phyloP scores from a whole-genome alignment of 805 yeast species.

The Candida ponderosae region DNA sequence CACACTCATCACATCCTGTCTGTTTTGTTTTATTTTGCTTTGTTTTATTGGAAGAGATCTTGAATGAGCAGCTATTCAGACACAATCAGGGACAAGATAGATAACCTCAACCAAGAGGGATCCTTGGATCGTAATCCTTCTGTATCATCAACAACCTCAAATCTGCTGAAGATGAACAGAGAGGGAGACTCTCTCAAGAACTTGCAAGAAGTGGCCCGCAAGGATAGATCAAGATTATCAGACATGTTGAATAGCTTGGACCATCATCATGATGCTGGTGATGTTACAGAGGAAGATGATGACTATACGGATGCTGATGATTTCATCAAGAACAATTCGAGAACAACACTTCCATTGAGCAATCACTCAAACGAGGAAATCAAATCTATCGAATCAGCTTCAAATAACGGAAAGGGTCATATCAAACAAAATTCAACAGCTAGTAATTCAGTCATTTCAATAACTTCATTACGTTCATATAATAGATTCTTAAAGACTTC shows the following conservation, averaged over 20 bases:
- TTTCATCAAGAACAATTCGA: slow-evolving; percentile 3
- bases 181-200: slow-evolving; percentile 1
- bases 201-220: slow-evolving; percentile 6
- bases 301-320: slow-evolving; percentile 16
- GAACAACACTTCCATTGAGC: no score
- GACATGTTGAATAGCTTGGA: slow-evolving; percentile 6
- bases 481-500: no score
- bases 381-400: no score
- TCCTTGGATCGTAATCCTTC: not conserved
- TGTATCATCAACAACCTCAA: slow-evolving; percentile 8
- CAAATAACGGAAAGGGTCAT: not conserved
- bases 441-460: not conserved
- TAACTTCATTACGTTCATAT: not conserved
- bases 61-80: no score
- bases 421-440: not conserved
- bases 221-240: slow-evolving; percentile 10
- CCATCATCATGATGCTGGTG: slow-evolving; percentile 1
- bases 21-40: no score
- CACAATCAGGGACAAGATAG: no score
- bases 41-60: no score
- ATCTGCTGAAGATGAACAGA: slow-evolving; percentile 3
- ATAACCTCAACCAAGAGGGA: no score
- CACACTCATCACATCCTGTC: no score
- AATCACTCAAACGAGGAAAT: no score
- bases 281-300: slow-evolving; percentile 2